Base-by-base conservation (phyloP, 2,329 filamentous ascomycete genomes). In the Epichloe glyceriae region DNA sequence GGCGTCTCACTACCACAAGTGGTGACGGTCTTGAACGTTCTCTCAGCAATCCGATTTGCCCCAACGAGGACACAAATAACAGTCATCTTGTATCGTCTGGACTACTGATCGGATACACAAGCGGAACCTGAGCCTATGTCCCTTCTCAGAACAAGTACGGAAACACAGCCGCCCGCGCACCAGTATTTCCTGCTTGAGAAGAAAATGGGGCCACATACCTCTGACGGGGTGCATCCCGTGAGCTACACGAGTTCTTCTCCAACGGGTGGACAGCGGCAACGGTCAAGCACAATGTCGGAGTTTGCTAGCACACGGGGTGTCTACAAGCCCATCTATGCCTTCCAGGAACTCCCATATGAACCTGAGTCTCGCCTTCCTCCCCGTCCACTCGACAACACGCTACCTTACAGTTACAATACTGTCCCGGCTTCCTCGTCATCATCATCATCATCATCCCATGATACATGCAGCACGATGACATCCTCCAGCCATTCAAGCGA, bases 191-290 rank as follows among this genome's bases (percentile, higher is more conserved):
- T 53, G 53, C 51, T 50, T 46, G 45, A 52, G 42, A 37, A 44
- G 46, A 52, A 46, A 47, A 65, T 64, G 62, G 61, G 61, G 57
- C 54, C 60, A 58, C 56, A 57, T 47, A 61, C 58, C 56, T 54
- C 61, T 58, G 54, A 61, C 44, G 57, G 54, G 51, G 60, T 56
- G 48, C 58, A 59, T 57, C 51, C 58, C 51, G 54, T 56, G 53
- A 64, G 62, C 62, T 66, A 64, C 62, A 64, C 64, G 56, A 63
- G 56, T 52, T 38, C 55, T 50, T 54, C 58, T 41, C 49, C 53
- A 53, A 52, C 58, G 52, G 58, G 55, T 54, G 52, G 57, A 51
- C 56, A 53, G 50, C 59, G 61, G 55, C 59, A 65, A 57, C 62
- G 62, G 58, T 59, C 62, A 58, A 41, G 52, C 54, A 59, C 53